Evolutionary conservation across 805 yeast genomes (phyloP).

Genomic region (Cyberlindnera xishuangbannaensis): DNA sequence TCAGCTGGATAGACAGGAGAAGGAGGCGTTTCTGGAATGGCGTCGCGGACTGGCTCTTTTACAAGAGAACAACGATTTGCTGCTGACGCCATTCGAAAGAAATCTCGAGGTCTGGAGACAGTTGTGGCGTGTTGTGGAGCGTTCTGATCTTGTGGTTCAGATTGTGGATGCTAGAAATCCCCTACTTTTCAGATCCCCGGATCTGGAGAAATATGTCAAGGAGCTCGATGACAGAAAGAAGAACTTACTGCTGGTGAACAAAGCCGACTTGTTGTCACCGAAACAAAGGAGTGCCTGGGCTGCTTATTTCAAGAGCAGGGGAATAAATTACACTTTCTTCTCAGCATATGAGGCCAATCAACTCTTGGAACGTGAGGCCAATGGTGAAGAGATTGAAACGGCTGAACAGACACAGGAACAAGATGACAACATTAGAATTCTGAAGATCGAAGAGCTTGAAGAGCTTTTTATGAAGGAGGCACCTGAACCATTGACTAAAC

Average conservation of each 20-base stretch:
- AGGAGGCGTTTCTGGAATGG: constrained; percentile 90
- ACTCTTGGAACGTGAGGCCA: constrained; percentile 56
- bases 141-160: constrained; percentile 91
- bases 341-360: constrained; percentile 85
- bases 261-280: constrained; percentile 80
- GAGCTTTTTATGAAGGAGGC: constrained; percentile 69
- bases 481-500: constrained; percentile 56
- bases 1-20: constrained; percentile 82
- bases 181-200: constrained; percentile 79
- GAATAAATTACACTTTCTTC: constrained; percentile 85
- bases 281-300: constrained; percentile 87
- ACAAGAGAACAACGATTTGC: constrained; percentile 77
- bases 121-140: constrained; percentile 94
- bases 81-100: constrained; percentile 94
- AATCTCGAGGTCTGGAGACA: constrained; percentile 98
- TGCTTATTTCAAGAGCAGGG: constrained; percentile 58
- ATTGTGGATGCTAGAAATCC: constrained; percentile 98
- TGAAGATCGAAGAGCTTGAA: constrained; percentile 83
- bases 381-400: constrained; percentile 25
- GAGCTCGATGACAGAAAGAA: constrained; percentile 72
- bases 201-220: constrained; percentile 76
- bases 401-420: constrained; percentile 26
- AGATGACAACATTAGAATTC: constrained; percentile 54
- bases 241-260: constrained; percentile 81
- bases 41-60: constrained; percentile 81